phyloP scores from a whole-genome alignment of 2,329 filamentous ascomycete genomes.

The Colletotrichum sp. region DNA sequence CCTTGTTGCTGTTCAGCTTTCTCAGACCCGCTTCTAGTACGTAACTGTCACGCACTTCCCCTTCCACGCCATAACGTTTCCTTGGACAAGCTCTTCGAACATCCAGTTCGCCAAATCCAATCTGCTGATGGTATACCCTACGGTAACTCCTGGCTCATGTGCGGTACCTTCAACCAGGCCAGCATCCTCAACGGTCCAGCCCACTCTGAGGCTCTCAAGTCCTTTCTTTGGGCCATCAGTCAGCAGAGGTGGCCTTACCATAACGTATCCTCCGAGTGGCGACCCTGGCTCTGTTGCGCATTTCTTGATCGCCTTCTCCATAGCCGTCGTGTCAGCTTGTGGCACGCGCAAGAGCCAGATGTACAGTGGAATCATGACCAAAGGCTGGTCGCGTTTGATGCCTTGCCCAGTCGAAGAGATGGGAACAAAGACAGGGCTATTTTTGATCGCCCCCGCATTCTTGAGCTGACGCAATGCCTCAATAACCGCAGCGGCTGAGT shows the following conservation, averaged over 20 bases:
- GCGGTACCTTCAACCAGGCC: not conserved
- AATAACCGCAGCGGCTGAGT: not conserved
- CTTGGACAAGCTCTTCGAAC: not conserved
- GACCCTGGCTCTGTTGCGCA: not conserved
- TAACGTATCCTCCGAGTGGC: not conserved
- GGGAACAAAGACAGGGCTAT: not conserved
- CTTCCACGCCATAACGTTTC: not conserved
- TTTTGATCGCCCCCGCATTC: not conserved
- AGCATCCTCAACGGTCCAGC: not conserved
- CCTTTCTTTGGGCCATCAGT: not conserved
- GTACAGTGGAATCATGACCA: not conserved
- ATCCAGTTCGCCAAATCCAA: conserved; percentile 3
- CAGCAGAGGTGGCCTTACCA: not conserved
- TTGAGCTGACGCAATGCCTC: not conserved
- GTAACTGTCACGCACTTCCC: not conserved
- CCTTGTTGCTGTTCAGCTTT: not conserved
- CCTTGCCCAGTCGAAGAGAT: not conserved
- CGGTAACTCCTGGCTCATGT: not conserved
- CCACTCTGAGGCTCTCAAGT: not conserved
- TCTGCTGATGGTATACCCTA: not conserved
- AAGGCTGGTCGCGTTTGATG: not conserved
- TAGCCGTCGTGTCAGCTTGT: not conserved
- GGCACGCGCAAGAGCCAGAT: not conserved
- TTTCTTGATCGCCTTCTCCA: not conserved
- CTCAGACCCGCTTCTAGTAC: not conserved